Conservation (phyloP, 352 stramenopile species). For the Phytopythium oedochilum region DNA sequence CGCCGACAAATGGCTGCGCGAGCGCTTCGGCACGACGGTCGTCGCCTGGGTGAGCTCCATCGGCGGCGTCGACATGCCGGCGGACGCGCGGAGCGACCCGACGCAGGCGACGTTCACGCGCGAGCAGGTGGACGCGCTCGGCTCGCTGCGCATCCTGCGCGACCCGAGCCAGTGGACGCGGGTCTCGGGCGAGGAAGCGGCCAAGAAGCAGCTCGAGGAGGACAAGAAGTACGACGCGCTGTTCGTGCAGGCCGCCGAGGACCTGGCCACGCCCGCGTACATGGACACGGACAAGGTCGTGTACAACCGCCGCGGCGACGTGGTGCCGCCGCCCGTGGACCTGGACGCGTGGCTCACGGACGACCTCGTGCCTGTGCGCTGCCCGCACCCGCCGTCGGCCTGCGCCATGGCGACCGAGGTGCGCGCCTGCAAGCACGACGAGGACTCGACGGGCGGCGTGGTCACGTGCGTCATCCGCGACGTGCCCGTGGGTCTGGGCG, state of each 20-base stretch:
- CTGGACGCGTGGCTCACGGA: constrained; percentile 68
- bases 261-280: constrained; percentile 76
- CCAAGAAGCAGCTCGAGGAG: constrained; percentile 45
- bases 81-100: constrained; percentile 57
- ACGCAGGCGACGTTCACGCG: constrained; percentile 66
- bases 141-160: constrained; percentile 77
- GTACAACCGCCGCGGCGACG: constrained; percentile 79
- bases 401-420: constrained; percentile 96
- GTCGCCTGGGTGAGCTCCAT: constrained; percentile 89
- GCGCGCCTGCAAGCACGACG: constrained; percentile 86
- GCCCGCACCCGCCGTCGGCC: constrained; percentile 90
- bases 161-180: constrained; percentile 63
- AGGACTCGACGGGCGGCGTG: constrained; percentile 92
- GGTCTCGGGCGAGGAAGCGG: constrained; percentile 17
- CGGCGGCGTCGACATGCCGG: constrained; percentile 81
- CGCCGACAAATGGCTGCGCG: constrained; percentile 93
- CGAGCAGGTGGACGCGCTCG: constrained; percentile 80
- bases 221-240: constrained; percentile 67
- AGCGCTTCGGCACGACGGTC: constrained; percentile 89
- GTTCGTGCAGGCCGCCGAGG: constrained; percentile 60
- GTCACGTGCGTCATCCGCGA: constrained; percentile 97
- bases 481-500: constrained; percentile 94
- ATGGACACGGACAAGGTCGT: constrained; percentile 92
- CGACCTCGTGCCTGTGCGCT: constrained; percentile 91
- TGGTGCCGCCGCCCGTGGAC: constrained; percentile 49